Evolutionary conservation across 140 eudicot genomes (phyloP).

Genomic region (Stevia rebaudiana): DNA sequence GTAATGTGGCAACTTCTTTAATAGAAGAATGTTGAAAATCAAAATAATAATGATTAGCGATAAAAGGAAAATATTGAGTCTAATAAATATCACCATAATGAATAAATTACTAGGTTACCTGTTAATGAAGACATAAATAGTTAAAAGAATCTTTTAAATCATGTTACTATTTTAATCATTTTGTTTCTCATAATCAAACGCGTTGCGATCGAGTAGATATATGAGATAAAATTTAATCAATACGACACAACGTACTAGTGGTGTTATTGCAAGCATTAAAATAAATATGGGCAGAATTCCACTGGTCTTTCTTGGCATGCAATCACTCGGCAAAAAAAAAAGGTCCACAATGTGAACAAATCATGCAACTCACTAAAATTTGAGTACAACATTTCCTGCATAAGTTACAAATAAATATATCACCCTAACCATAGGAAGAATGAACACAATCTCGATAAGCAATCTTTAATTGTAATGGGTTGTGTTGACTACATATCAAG

Average conservation of each 20-base stretch:
- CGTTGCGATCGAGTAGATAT: neutral
- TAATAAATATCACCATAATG: no score
- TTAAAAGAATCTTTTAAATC: no score
- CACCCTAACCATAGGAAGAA: neutral
- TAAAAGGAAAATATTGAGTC: no score
- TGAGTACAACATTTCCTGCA: conserved; percentile 15
- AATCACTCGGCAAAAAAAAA: conserved; percentile 17
- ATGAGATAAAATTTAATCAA: neutral
- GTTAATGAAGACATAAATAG: no score
- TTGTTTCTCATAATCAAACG: neutral
- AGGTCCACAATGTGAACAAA: neutral
- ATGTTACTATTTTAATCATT: neutral
- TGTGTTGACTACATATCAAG: conserved; percentile 63
- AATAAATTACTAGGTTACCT: no score
- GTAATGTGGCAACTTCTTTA: no score
- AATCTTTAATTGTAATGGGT: conserved; percentile 34
- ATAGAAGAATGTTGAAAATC: no score
- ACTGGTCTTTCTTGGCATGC: conserved; percentile 5
- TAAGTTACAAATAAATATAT: neutral
- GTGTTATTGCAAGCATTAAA: neutral
- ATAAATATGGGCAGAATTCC: neutral
- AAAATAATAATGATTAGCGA: no score
- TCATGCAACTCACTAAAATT: conserved; percentile 29
- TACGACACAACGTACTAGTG: neutral
- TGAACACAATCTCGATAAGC: neutral